Conservation (phyloP, 345 rosid species). For the Eucalyptus paniculata region DNA sequence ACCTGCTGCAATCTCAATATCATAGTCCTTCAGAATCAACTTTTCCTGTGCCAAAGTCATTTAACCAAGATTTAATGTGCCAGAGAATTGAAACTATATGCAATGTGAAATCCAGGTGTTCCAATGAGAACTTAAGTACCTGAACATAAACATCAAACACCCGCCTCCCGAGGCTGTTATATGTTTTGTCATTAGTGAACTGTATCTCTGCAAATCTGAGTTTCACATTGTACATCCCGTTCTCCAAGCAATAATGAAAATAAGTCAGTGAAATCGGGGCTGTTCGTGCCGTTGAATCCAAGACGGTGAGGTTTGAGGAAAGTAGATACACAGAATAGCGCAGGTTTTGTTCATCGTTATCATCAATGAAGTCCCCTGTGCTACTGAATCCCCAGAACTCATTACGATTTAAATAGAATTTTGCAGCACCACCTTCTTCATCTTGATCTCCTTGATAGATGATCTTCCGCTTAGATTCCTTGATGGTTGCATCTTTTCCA, state of each 20-base stretch:
- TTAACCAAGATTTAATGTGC: not conserved
- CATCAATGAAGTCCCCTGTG: slow-evolving; percentile 43
- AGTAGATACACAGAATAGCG: not conserved
- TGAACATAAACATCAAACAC: slow-evolving; percentile 40
- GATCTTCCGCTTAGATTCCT: not conserved
- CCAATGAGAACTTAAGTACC: slow-evolving; percentile 5
- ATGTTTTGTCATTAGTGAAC: slow-evolving; percentile 22
- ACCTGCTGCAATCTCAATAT: slow-evolving; percentile 9
- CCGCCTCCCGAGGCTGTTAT: slow-evolving; percentile 26
- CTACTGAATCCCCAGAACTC: slow-evolving; percentile 41
- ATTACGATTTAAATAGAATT: not conserved
- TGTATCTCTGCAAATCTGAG: slow-evolving; percentile 45
- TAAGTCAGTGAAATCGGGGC: slow-evolving; percentile 38
- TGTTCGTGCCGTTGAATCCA: slow-evolving; percentile 30
- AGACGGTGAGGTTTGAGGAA: not conserved
- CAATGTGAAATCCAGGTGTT: not conserved
- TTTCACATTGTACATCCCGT: slow-evolving; percentile 35
- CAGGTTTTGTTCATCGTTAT: not conserved
- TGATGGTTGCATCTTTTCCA: slow-evolving; percentile 10
- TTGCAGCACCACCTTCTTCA: slow-evolving; percentile 19
- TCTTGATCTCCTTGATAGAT: slow-evolving; percentile 20
- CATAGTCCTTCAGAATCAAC: slow-evolving; percentile 9
- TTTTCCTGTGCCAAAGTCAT: slow-evolving; percentile 4
- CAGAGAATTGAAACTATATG: not conserved
- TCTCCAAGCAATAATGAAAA: slow-evolving; percentile 33